Conservation (phyloP, 2,329 filamentous ascomycete genomes). For the Diplocarpon mali region DNA sequence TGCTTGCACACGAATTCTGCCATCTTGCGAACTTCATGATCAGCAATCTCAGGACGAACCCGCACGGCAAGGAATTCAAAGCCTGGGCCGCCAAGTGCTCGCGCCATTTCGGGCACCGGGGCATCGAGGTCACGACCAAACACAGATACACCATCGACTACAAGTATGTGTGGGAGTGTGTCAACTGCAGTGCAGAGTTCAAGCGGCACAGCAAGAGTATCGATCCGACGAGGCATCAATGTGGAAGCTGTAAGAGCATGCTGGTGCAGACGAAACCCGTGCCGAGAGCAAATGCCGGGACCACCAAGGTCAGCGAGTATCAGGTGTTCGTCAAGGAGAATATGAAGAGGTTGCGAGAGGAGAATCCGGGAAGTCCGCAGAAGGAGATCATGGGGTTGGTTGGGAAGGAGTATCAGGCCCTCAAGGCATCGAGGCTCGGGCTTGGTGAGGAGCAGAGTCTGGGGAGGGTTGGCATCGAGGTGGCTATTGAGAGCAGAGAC, state of each 20-base stretch:
- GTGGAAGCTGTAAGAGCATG: slow-evolving; percentile 61
- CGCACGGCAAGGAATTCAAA: slow-evolving; percentile 80
- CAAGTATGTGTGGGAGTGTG: slow-evolving; percentile 82
- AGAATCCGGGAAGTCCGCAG: slow-evolving; percentile 43
- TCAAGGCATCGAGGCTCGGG: slow-evolving; percentile 29
- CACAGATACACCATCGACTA: slow-evolving; percentile 85
- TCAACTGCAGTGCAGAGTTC: slow-evolving; percentile 56
- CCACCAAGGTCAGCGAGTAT: slow-evolving; percentile 35
- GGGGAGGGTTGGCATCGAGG: slow-evolving; percentile 2
- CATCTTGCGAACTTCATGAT: slow-evolving; percentile 91
- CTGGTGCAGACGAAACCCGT: slow-evolving; percentile 72
- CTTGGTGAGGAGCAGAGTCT: neutral
- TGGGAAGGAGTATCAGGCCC: slow-evolving; percentile 49
- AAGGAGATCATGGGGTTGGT: slow-evolving; percentile 61
- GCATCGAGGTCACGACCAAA: slow-evolving; percentile 75
- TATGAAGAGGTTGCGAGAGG: slow-evolving; percentile 47
- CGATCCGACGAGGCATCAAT: slow-evolving; percentile 58
- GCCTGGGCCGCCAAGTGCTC: slow-evolving; percentile 51
- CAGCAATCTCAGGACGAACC: slow-evolving; percentile 59
- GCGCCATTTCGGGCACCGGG: slow-evolving; percentile 44
- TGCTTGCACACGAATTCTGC: slow-evolving; percentile 93
- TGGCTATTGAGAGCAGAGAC: slow-evolving; percentile 7
- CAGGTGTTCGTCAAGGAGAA: slow-evolving; percentile 55
- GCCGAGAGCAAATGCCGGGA: slow-evolving; percentile 38
- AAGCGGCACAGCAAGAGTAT: slow-evolving; percentile 82